Base-by-base conservation (phyloP, 2,329 filamentous ascomycete genomes). In the Magnaporthales sp. region DNA sequence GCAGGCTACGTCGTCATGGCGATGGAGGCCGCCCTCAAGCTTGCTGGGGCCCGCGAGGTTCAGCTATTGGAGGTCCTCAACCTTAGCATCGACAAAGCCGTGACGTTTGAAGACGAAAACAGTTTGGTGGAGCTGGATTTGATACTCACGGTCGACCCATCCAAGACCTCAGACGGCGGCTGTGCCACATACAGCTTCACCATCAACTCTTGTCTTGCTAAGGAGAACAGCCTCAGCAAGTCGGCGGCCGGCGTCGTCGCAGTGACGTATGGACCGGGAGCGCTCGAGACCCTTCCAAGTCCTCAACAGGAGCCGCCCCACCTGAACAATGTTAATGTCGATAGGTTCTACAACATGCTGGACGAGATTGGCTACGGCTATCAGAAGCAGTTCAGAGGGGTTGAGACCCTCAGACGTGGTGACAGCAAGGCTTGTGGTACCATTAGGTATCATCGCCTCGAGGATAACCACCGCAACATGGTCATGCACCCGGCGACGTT, bases 401-500 rank as follows among this genome's bases (percentile, higher is more conserved):
- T 46, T 11, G 9, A 7, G 15, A 29, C 60, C 2, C 13, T 26
- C 3, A 26, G 26, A 29, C 60, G 60, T n/a, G 60, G 24, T 29
- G 60, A 31, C 26, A 19, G 19, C 26, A 24, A 29, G 4, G n/a
- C 22, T 9, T 26, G 22, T 3, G 29, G 30, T n/a, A 24, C 38
- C 62, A 30, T 10, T 2, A n/a, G 9, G 3, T 22, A 30, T 22
- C 30, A 15, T 7, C 62, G 3, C 30, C n/a, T 58, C 24, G 26
- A 62, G 11, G 26, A 62, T 15, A 60, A 64, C 31, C 15, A 60
- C 30, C 24, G 54, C 11, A 67, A 71, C 3, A 66, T 76, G 6
- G 69, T 79, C 6, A 22, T 60, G 0, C 77, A 79, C 58, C 77
- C 78, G 0, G 74, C 69, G 0, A 68, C 72, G 2, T 69, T 80